These are phyloP conservation scores for Wallacemonas sp. DNA, from an alignment of 208 protist species.

Conservation along the genomic window DNA sequence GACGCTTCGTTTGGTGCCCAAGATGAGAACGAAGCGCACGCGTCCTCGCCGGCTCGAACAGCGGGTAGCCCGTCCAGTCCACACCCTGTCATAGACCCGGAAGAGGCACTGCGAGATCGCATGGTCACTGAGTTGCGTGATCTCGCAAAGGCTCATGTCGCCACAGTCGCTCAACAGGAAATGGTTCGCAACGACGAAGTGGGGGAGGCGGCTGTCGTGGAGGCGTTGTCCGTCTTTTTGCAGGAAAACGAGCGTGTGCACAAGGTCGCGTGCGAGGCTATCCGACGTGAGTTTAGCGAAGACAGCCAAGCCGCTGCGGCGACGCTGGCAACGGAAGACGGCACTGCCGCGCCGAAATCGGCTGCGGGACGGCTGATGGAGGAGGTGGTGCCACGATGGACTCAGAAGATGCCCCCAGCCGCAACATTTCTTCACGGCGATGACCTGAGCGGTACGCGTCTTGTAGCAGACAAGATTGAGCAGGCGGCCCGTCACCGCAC, in stretches of 20 bases:
- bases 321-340: too few relatives aligned
- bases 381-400: constrained; percentile 65
- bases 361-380: constrained; percentile 12
- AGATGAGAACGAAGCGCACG: background rate
- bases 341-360: too few relatives aligned
- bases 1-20: background rate
- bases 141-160: constrained; percentile 12
- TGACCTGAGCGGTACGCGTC: constrained; percentile 68
- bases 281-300: constrained; percentile 66
- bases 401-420: constrained; percentile 69
- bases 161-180: background rate
- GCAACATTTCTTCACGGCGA: constrained; percentile 80
- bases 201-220: background rate
- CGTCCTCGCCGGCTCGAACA: background rate
- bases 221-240: constrained; percentile 1
- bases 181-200: background rate
- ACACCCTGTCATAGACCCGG: background rate
- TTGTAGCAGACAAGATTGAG: constrained; percentile 50
- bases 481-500: constrained; percentile 22
- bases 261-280: constrained; percentile 90
- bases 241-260: constrained; percentile 29
- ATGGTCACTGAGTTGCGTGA: constrained; percentile 8
- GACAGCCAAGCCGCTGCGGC: constrained; percentile 2
- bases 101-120: background rate
- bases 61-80: constrained; percentile 5